These are phyloP conservation scores for Lophiotrema nucula DNA, from an alignment of 495 filamentous ascomycete genomes.

Conservation along the genomic window DNA sequence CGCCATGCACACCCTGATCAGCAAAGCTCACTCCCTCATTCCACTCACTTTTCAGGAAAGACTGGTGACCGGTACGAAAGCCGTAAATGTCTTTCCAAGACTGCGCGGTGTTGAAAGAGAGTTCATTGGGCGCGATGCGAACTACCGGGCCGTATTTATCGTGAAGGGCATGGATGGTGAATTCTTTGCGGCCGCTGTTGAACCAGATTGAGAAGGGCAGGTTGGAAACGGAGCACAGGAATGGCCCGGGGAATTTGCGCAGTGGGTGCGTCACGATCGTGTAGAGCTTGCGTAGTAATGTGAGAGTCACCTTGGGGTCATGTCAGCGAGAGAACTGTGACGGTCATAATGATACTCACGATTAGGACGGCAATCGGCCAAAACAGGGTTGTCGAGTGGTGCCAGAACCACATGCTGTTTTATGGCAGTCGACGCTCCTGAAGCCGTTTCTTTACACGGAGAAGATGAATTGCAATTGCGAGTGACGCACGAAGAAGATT, in stretches of 20 bases:
- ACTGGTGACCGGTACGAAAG: background rate
- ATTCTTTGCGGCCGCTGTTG: constrained; percentile 1
- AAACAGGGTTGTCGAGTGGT: too few species aligned
- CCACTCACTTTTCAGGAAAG: background rate
- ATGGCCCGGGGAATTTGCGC: constrained; percentile 3
- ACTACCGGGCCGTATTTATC: constrained; percentile 57
- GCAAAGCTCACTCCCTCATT: background rate
- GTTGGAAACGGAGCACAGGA: background rate
- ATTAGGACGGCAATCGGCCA: too few species aligned
- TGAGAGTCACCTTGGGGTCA: too few species aligned
- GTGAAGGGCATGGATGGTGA: constrained; percentile 41
- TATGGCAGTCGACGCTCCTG: too few species aligned
- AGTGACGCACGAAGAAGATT: too few species aligned
- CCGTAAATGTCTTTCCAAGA: constrained; percentile 52
- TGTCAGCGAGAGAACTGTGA: too few species aligned
- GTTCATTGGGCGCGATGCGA: constrained; percentile 60
- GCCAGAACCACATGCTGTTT: too few species aligned
- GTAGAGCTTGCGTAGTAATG: background rate
- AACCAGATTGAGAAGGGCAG: constrained; percentile 10
- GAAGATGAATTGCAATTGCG: too few species aligned
- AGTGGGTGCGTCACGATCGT: background rate
- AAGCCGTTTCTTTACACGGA: too few species aligned
- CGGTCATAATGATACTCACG: too few species aligned
- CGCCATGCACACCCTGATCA: background rate
- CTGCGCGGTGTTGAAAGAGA: constrained; percentile 58